Percentiles rank a stretch among this genome's conserved stretches.
These are phyloP conservation scores for Phytomonas sp. DNA, from an alignment of 208 protist species.

Conservation along the genomic window DNA sequence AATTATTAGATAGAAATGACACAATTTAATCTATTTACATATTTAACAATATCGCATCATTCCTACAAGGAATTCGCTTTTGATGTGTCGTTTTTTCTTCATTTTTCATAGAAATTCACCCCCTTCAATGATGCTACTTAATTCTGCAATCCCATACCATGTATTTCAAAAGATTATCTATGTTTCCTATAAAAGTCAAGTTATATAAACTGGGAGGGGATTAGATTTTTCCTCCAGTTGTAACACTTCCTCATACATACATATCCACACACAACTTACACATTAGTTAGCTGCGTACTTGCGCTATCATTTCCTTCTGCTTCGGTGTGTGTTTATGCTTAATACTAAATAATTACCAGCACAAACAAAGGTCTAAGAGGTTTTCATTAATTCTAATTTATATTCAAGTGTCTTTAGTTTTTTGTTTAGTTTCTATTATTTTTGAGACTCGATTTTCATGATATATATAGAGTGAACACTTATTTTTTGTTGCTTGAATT, in stretches of 20 bases:
- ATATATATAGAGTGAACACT: not conserved
- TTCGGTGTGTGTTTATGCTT: not conserved
- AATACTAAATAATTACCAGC: not conserved
- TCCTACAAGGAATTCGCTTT: not conserved
- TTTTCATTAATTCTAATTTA: not conserved
- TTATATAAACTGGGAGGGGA: not conserved
- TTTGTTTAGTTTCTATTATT: constrained; percentile 3
- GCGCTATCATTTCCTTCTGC: not conserved
- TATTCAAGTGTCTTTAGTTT: constrained; percentile 8
- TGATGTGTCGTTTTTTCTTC: not conserved
- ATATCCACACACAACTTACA: not conserved
- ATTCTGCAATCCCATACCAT: not conserved
- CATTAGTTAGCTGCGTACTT: not conserved
- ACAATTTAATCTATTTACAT: not conserved
- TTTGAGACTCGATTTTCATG: not conserved
- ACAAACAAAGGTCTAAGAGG: not conserved
- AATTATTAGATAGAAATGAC: not conserved
- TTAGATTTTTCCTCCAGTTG: not conserved
- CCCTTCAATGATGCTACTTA: not conserved
- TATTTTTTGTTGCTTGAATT: not conserved
- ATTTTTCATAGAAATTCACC: not conserved
- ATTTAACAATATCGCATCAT: not conserved
- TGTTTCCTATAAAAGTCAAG: not conserved
- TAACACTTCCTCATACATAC: not conserved
- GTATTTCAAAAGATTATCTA: not conserved